Evolutionary conservation across 2,329 filamentous ascomycete genomes (phyloP).

Genomic region (Aureobasidium vineae): DNA sequence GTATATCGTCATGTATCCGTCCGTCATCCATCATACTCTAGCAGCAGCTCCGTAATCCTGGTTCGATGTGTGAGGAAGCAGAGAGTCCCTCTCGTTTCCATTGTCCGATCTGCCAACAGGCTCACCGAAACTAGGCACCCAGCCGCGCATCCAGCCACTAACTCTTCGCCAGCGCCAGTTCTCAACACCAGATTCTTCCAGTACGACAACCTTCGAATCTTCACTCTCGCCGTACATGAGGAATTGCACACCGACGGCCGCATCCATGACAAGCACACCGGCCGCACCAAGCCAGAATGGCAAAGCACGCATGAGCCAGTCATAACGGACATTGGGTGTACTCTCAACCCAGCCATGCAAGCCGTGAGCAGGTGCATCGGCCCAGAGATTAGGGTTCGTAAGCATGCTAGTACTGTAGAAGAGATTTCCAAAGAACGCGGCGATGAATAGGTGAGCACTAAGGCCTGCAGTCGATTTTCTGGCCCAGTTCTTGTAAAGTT

Average conservation of each 20-base stretch:
- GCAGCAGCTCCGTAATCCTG: constrained; percentile 13
- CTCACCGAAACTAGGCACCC: constrained; percentile 56
- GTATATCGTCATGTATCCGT: not conserved
- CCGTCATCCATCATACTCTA: constrained; percentile 8
- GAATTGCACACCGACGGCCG: constrained; percentile 62
- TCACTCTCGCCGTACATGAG: constrained; percentile 59
- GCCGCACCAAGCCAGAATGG: constrained; percentile 67
- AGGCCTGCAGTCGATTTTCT: constrained; percentile 64
- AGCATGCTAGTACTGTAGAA: constrained; percentile 64
- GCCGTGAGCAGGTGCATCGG: constrained; percentile 53
- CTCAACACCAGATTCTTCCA: constrained; percentile 44
- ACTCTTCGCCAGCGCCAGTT: constrained; percentile 56
- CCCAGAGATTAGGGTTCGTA: constrained; percentile 64
- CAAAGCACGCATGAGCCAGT: constrained; percentile 58
- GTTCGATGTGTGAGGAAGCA: not conserved
- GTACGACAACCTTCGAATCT: constrained; percentile 48
- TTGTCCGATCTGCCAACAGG: constrained; percentile 28
- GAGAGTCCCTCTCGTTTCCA: not conserved
- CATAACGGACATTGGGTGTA: constrained; percentile 53
- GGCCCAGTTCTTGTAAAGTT: constrained; percentile 64
- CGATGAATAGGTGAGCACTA: constrained; percentile 61
- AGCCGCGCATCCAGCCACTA: constrained; percentile 65
- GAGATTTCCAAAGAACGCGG: constrained; percentile 66
- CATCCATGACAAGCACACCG: constrained; percentile 62
- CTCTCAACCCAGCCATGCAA: constrained; percentile 59